Evolutionary conservation across 2,329 filamentous ascomycete species (phyloP), one percentile per base, ranked within the genome.

Genomic region (Trichoderma sp.): DNA sequence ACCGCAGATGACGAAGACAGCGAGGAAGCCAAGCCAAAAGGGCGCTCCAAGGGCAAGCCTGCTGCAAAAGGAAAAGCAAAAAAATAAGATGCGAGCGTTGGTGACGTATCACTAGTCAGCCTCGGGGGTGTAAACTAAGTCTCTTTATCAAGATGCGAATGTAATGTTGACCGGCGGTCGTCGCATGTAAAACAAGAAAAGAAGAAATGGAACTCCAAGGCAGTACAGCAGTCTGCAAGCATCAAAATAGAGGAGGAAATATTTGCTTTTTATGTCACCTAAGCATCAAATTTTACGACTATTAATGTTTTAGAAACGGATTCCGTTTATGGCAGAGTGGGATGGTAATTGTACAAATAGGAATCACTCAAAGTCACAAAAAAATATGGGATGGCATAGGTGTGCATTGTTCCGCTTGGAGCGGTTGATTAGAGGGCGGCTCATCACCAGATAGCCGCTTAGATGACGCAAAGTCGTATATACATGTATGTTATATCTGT

Each of bases 11-110:
- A 83, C 0, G 84, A 82, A 13, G 83, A 82, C 59, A 43, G 39
- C 13, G 84, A 83, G 69, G 86, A 86, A 11, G 84, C 83, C 67
- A 86, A 86, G 72, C 81, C 85, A 72, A 88, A 86, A 76, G 81
- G 77, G 13, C 78, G 79, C 59, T 75, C 76, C 18, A 83, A 81
- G 72, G 77, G 76, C 24, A 84, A 83, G 72, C 76, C 77, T 2
- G 77, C 76, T 58, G 74, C 76, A 2, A 87, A 84, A 72, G 82
- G 79, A 1, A 87, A 86, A 77, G 82, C 76, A 2, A 88, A 85
- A 78, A 80, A 79, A 68, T 80, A 56, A 21, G 7, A 11, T 5
- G 21, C 28, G 8, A 30, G 16, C 24, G 13, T 24, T 10, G 11
- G 46, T 54, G 18, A 16, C 11, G 16, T 16, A 14, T 11, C 16